phyloP scores from a whole-genome alignment of 2,329 filamentous ascomycete species.

The Cladosporium colombiae region DNA sequence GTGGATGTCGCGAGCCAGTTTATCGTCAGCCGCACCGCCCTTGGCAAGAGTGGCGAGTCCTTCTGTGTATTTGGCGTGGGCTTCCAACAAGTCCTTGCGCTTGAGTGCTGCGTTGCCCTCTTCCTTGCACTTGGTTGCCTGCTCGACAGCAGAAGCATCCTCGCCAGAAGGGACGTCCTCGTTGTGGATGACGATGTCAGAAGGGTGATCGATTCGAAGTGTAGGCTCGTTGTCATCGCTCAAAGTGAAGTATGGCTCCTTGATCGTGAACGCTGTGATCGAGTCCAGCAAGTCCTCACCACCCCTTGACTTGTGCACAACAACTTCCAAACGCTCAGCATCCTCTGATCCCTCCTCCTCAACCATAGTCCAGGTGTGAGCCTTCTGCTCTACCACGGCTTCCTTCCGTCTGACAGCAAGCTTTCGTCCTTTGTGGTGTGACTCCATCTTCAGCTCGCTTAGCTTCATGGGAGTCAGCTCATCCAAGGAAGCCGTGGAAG shows the following conservation, averaged over 20 bases:
- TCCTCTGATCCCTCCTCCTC: slow-evolving; percentile 31
- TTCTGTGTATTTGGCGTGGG: slow-evolving; percentile 26
- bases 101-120: slow-evolving; percentile 34
- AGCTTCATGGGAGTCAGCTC: slow-evolving; percentile 21
- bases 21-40: background rate
- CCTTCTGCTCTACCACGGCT: slow-evolving; percentile 25
- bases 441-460: slow-evolving; percentile 24
- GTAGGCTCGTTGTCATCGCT: slow-evolving; percentile 32
- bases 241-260: slow-evolving; percentile 36
- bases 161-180: background rate
- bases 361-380: slow-evolving; percentile 34
- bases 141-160: slow-evolving; percentile 2
- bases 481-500: slow-evolving; percentile 16
- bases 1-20: slow-evolving; percentile 21
- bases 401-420: slow-evolving; percentile 27
- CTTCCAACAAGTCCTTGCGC: slow-evolving; percentile 26
- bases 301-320: slow-evolving; percentile 37
- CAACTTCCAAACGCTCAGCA: slow-evolving; percentile 29
- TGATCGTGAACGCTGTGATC: slow-evolving; percentile 28
- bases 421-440: slow-evolving; percentile 26
- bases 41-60: slow-evolving; percentile 23
- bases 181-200: slow-evolving; percentile 26
- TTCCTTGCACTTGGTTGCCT: slow-evolving; percentile 31
- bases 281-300: slow-evolving; percentile 39
- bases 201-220: slow-evolving; percentile 34